A percentile compares a stretch with the other conserved stretches of the same genome.
These are phyloP conservation scores for Penicillium alfredii DNA, from an alignment of 495 filamentous ascomycete species.

Conservation along the genomic window DNA sequence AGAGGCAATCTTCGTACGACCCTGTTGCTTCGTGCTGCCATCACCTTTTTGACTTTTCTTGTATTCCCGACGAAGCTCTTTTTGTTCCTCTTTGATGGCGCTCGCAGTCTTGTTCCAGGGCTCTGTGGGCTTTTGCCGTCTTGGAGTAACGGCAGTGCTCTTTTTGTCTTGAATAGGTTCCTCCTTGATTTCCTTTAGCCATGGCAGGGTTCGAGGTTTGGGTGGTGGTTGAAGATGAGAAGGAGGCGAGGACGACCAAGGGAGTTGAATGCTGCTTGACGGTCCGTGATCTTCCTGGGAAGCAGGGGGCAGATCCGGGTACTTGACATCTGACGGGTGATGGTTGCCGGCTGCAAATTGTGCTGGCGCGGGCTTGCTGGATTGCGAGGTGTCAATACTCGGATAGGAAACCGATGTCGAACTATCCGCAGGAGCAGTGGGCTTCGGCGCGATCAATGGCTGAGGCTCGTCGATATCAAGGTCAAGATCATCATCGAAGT, in stretches of 20 bases:
- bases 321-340: slow-evolving; percentile 27
- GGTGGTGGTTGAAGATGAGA: slow-evolving; percentile 41
- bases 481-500: slow-evolving; percentile 50
- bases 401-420: slow-evolving; percentile 23
- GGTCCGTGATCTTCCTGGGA: slow-evolving; percentile 30
- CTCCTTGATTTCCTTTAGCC: slow-evolving; percentile 38
- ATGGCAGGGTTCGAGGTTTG: slow-evolving; percentile 53
- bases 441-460: slow-evolving; percentile 19
- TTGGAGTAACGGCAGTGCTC: slow-evolving; percentile 21
- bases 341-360: slow-evolving; percentile 5
- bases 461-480: slow-evolving; percentile 41
- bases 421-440: too few species aligned
- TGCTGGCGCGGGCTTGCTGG: background rate
- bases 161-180: slow-evolving; percentile 23
- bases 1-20: slow-evolving; percentile 40
- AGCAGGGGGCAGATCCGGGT: slow-evolving; percentile 35
- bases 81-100: slow-evolving; percentile 76
- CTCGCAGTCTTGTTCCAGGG: slow-evolving; percentile 81
- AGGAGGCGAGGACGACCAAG: slow-evolving; percentile 60
- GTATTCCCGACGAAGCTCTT: slow-evolving; percentile 57
- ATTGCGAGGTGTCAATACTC: slow-evolving; percentile 13
- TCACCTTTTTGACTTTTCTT: slow-evolving; percentile 45
- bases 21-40: slow-evolving; percentile 10
- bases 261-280: slow-evolving; percentile 49
- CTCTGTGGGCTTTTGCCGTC: slow-evolving; percentile 41